Base-by-base conservation (phyloP, 441 rosid species). In the Euphorbia celastroides region DNA sequence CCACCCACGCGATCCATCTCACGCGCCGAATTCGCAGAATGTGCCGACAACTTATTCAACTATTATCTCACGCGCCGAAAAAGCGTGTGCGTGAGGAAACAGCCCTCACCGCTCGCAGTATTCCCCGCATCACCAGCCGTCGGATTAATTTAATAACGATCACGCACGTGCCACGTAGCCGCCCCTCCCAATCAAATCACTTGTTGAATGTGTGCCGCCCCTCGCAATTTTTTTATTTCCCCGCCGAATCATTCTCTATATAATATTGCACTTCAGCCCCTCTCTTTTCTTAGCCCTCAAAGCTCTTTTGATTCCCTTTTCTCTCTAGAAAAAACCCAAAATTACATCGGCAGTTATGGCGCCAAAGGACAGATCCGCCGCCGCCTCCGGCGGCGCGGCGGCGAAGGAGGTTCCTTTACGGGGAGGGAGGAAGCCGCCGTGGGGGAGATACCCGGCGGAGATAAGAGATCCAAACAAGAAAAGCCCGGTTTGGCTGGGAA, bases 391-490 rank as follows among this genome's bases (percentile, higher is more conserved):
- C 41, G 61, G 25, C 16, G 50, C 38, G 12, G 50, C 46, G 17
- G 62, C 3, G 22, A 81, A 81, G 72, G 86, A 86, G 73, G 70
- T 68, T 74, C 91, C 75, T 75, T 88, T 76, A 64, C 75, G 95
- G 68, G 93, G 95, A 16, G 97, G 88, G 25, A 80, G 97, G 66
- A 88, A 82, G 95, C 77, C 95, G 69, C 95, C 91, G 20, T 86
- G 93, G 95, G 97, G 97, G 1, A 77, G 93, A 51, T 90, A 86
- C 80, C 89, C 95, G 1, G 95, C 88, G n/a, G 95, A 88, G 81
- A 90, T 90, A 57, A 77, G 97, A 71, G 91, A 90, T 78, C 97
- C 97, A 0, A 73, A 79, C 38, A 88, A 86, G 70, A 88, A 84
- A 69, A 75, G 73, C 42, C 87, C 93, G 2, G 91, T 90, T 46